Evolutionary conservation across 192 early-diverging fungal genomes (phyloP), one percentile per base, ranked within the genome.

Genomic region (Bifiguratus adelaidae): DNA sequence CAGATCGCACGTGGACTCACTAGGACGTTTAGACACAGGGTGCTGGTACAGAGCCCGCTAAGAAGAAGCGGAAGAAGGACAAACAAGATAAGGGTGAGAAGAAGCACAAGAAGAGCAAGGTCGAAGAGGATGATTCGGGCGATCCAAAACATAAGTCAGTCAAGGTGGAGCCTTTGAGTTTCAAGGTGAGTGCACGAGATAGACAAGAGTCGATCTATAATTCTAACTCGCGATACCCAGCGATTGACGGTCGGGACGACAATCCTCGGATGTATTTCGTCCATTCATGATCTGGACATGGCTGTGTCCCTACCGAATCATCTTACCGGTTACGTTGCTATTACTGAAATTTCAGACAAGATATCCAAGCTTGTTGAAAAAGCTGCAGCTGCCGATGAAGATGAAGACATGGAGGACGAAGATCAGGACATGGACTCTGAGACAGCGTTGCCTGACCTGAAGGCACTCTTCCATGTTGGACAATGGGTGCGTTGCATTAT

Each of bases 291-390:
- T 18, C 74, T 92, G n/a, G 82, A 91, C 49, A 38, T 95, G 24
- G 65, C 78, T 24, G 74, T 97, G 12, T 74, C 83, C 16, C 71
- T 97, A 48, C 92, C 93, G 3, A 79, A 89, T 53, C 86, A 92
- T 50, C 62, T 95, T 32, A 68, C 70, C 2, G 93, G 92, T 30
- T 73, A 61, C 35, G 82, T 95, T 38, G 74, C 86, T 20, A 95
- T 97, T 49, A 86, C 89, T 19, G 86, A 92, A 43, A 78, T 97
- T 36, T 92, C 88, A 1, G 68, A 80, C 8, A 54, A 76, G 22
- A 50, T 95, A 32, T 80, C 89, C 29, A 58, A 70, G 35, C 41
- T 68, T 34, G 81, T 90, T 20, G 85, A 89, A 52, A 70, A 72
- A 42, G 77, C 71, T 9, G 81, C 83, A 20, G 61, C 58, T 23